phyloP scores from a whole-genome alignment of 176 grass and related monocot genomes.

The Triticum turgidum region DNA sequence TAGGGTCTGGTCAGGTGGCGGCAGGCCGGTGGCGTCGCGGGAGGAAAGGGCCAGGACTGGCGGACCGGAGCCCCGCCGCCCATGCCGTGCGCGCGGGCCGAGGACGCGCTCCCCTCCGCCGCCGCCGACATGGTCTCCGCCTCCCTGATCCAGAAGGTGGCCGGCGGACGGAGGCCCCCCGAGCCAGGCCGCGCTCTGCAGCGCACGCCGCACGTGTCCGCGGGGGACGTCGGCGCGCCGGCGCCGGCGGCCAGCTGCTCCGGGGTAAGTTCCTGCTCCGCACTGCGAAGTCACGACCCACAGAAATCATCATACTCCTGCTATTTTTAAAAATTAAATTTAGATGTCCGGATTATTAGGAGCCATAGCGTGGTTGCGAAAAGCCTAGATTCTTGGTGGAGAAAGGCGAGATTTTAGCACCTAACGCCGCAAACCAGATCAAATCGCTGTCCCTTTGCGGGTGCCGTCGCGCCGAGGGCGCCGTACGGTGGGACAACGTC shows the following conservation, averaged over 20 bases:
- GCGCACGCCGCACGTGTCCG: constrained; percentile 21
- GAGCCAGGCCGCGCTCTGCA: constrained; percentile 29
- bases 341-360: background rate
- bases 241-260: constrained; percentile 55
- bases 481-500: background rate
- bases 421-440: background rate
- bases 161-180: constrained; percentile 36
- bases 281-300: background rate
- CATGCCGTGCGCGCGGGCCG: constrained; percentile 46
- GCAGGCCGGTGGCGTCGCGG: background rate
- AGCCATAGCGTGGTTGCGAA: background rate
- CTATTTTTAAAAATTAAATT: background rate
- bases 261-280: constrained; percentile 28
- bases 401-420: constrained; percentile 29
- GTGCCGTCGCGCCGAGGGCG: constrained; percentile 46
- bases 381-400: constrained; percentile 21
- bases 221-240: constrained; percentile 25
- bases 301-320: background rate
- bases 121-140: constrained; percentile 21
- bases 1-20: no score
- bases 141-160: constrained; percentile 57
- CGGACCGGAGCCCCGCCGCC: background rate
- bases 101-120: constrained; percentile 33
- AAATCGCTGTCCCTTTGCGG: constrained; percentile 32
- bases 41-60: background rate